Evolutionary conservation across 176 grass and related monocot species (phyloP), one percentile per base, ranked within the genome.

Genomic region (Carex cristatella): DNA sequence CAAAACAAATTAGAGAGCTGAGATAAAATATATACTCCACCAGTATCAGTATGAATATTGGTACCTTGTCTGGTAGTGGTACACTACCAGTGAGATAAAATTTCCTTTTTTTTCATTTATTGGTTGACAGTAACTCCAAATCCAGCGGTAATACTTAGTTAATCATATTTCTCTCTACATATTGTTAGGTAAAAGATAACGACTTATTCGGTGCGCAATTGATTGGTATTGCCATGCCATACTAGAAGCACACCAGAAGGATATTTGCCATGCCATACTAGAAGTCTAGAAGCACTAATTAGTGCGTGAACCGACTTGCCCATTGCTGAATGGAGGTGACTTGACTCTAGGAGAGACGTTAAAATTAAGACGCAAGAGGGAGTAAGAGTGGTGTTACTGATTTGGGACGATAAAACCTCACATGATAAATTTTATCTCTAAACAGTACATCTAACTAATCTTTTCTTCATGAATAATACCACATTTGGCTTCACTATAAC

Each of bases 341-440:
- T 32, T 78, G 35, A 88, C 89, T 18, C 86, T 94, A 16, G 92
- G 95, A 61, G 95, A 93, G 70, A 79, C 94, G 68, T 84, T 98
- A 74, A 98, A 91, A 64, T 91, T 53, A 98, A 98, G 81, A 90
- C 92, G 10, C 87, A 93, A 40, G 95, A 98, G 79, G 95, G 89
- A 63, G 95, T 98, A 10, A 90, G 93, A 87, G 95, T 98, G 57
- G 92, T 98, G 13, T 82, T 98, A 85, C 86, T 98, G 84, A 90
- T 98, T 86, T 98, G 95, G 95, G 95, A 98, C 60, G 95, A 98
- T 84, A 98, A 98, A 68, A 98, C 95, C 44, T 94, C 92, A 2
- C 93, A 98, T 49, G 95, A 98, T 85, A 94, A 91, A 82, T 93
- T 94, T 87, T 87, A 93, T 46, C 84, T 98, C 60, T 94, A 94